These are phyloP conservation scores for Geotrichum candidum DNA, from an alignment of 1,139 yeast species.

Conservation along the genomic window DNA sequence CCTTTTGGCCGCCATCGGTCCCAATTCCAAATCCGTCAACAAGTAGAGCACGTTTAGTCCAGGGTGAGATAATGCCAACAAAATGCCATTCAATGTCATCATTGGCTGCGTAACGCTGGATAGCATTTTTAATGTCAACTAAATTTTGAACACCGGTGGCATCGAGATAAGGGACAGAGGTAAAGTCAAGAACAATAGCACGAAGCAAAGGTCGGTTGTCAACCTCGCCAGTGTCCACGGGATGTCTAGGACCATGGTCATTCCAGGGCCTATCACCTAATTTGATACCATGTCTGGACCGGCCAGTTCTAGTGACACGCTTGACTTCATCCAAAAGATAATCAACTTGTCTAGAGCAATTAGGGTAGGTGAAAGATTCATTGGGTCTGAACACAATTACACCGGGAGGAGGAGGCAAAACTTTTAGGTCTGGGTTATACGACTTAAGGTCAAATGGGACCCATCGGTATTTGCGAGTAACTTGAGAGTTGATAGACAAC, in stretches of 20 bases:
- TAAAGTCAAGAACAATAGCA: slow-evolving; percentile 73
- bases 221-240: slow-evolving; percentile 37
- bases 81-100: slow-evolving; percentile 71
- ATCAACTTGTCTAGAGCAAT: slow-evolving; percentile 70
- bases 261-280: slow-evolving; percentile 85
- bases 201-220: slow-evolving; percentile 55
- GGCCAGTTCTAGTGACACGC: slow-evolving; percentile 48
- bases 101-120: slow-evolving; percentile 59
- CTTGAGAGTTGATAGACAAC: neutral
- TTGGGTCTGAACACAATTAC: slow-evolving; percentile 77
- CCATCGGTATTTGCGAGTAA: slow-evolving; percentile 42
- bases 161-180: slow-evolving; percentile 69
- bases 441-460: slow-evolving; percentile 60
- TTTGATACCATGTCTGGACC: slow-evolving; percentile 10
- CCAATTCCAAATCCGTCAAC: slow-evolving; percentile 74
- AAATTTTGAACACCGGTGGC: slow-evolving; percentile 74
- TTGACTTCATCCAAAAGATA: slow-evolving; percentile 62
- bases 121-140: slow-evolving; percentile 67
- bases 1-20: neutral
- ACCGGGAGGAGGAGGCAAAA: slow-evolving; percentile 83
- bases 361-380: slow-evolving; percentile 77
- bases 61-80: slow-evolving; percentile 75
- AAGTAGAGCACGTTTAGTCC: slow-evolving; percentile 75
- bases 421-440: slow-evolving; percentile 52
- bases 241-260: slow-evolving; percentile 40